Evolutionary conservation across 2,329 filamentous ascomycete genomes (phyloP), one percentile per base, ranked within the genome.

Genomic region (Aspergillus floridensis): DNA sequence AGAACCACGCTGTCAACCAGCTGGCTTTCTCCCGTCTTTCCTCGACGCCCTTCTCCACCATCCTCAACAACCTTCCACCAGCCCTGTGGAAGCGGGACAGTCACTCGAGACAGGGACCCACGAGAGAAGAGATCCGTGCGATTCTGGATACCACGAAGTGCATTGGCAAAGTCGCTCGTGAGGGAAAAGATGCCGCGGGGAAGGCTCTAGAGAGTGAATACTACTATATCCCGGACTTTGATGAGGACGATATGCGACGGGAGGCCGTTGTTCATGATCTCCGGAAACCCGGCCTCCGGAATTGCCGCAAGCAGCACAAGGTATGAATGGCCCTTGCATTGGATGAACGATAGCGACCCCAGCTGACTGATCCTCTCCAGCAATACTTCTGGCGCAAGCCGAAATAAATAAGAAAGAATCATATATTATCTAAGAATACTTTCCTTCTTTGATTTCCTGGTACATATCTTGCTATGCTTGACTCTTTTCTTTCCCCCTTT

Each of bases 241-340:
- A 99, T 72, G 81, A 83, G 2, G 92, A 98, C 71, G 84, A 88
- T 63, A 86, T 89, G 71, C 86, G 93, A 60, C 86, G 90, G 54
- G 85, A 91, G 56, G 90, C 92, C 22, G 92, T 97, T 14, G 91
- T 93, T 1, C 88, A 93, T 66, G 91, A 91, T 56, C 80, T 97
- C 73, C 85, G 92, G 58, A 96, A 96, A 77, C 93, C 93, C 48
- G 95, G 92, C 68, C 79, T 99, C 70, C 84, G 95, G 66, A 89
- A 88, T 71, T 97, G 95, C 72, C 86, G 95, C 70, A 98, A 97
- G 79, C 91, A 95, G 73, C 95, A 99, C 78, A 98, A 98, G 91
- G 93, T 98, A 84, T 72, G 81, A 53, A 84, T 72, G 81, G 53
- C 49, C 32, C 24, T 53, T 55, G 46, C 32, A 32, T 53, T 57